Evolutionary conservation across 306 rosid genomes (phyloP).

Genomic region (Glycine tomentella): DNA sequence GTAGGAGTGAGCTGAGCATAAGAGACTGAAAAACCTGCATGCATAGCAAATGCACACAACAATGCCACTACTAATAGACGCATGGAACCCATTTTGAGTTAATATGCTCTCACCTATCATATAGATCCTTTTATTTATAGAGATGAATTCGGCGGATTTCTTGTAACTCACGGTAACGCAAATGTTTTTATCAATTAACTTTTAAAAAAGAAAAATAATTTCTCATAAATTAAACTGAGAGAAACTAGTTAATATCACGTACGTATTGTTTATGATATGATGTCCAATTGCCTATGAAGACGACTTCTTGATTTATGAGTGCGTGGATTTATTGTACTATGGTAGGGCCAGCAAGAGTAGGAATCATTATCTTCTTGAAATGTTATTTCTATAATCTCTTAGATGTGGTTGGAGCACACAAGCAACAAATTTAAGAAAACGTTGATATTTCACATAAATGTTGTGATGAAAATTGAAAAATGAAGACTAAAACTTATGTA

Average conservation of each 20-base stretch:
- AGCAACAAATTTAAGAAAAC: not conserved
- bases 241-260: not conserved
- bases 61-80: not conserved
- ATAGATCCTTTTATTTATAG: constrained; percentile 37
- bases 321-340: not conserved
- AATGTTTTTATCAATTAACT: not conserved
- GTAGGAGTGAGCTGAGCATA: constrained; percentile 36
- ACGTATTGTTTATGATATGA: not conserved
- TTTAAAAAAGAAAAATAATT: not conserved
- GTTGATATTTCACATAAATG: not conserved
- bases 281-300: not conserved
- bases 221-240: not conserved
- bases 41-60: constrained; percentile 8
- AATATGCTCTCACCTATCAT: not conserved
- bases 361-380: not conserved
- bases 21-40: constrained; percentile 23
- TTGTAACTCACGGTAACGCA: not conserved
- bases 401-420: not conserved
- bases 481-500: no score
- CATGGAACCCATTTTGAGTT: constrained; percentile 20
- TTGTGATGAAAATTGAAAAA: not conserved
- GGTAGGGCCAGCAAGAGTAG: not conserved
- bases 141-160: not conserved
- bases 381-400: not conserved
- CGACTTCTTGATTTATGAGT: not conserved